Evolutionary conservation across 176 grass and related monocot genomes (phyloP).

Genomic region (Thalia dealbata): DNA sequence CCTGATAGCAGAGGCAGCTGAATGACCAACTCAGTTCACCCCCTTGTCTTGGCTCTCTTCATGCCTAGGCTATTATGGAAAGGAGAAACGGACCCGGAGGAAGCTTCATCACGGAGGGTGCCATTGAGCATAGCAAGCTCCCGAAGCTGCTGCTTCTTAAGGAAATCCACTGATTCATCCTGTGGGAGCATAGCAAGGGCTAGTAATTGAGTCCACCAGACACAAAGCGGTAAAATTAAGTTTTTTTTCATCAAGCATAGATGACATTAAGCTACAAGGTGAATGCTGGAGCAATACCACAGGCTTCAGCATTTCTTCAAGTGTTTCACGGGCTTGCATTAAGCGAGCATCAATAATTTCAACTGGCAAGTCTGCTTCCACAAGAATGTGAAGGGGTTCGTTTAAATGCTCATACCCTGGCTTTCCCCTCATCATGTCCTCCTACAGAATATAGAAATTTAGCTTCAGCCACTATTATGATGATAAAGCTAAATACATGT

Average conservation of each 20-base stretch:
- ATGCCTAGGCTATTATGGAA: slow-evolving; percentile 32
- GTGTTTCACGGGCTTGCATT: slow-evolving; percentile 26
- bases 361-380: slow-evolving; percentile 37
- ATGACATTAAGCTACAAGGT: neutral
- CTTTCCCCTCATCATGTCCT: slow-evolving; percentile 39
- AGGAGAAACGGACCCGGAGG: slow-evolving; percentile 29
- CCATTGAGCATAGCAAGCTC: slow-evolving; percentile 38
- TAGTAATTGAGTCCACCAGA: neutral
- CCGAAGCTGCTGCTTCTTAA: slow-evolving; percentile 44
- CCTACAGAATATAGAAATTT: slow-evolving; percentile 9
- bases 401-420: slow-evolving; percentile 43
- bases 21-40: neutral
- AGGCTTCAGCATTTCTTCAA: slow-evolving; percentile 33
- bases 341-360: slow-evolving; percentile 28
- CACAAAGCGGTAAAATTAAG: neutral
- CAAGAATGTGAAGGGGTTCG: slow-evolving; percentile 35
- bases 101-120: slow-evolving; percentile 29
- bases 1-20: too few species aligned
- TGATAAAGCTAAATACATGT: neutral
- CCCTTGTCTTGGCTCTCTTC: slow-evolving; percentile 40
- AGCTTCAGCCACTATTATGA: neutral
- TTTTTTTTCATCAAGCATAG: neutral
- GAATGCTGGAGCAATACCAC: slow-evolving; percentile 18
- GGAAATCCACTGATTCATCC: slow-evolving; percentile 35
- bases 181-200: neutral